Evolutionary conservation across 805 yeast genomes (phyloP), one percentile per base, ranked within the genome.

Genomic region (Hanseniaspora thailandica): DNA sequence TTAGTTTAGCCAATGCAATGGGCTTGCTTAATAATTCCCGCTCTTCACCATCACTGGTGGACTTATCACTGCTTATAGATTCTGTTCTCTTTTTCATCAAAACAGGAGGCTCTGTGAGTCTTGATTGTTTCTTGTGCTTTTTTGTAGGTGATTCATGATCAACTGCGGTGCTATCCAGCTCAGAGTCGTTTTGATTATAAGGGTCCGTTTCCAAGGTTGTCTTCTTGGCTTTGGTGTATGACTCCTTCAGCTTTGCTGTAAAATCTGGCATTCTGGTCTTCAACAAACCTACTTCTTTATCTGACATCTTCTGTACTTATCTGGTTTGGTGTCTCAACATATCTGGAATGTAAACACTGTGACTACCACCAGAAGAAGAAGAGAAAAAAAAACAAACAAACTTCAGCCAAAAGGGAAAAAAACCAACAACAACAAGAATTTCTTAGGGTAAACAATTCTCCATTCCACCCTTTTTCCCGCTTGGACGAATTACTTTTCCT

Each of bases 31-130:
- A 8, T 10, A 50, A 15, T 10, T 40, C 43, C 9, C 34, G 38
- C 12, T 41, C 54, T 20, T 43, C 54, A n/a, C 45, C 54, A 28
- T 50, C 54, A n/a, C 54, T 50, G 2, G 54, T 50, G 15, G 54
- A 50, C 25, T 35, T 41, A 13, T 50, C 44, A 34, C 54, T 50
- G n/a, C 34, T 33, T 15, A 50, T n/a, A 5, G 54, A 50, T 15
- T 34, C 28, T 15, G 33, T 28, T 17, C 40, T 28, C n/a, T 43
- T 34, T n/a, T 50, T 48, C 39, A 33, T 3, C 4, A 20, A n/a
- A 1, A 33, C 17, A 15, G 34, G 23, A 19, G 34, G 26, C 10
- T 25, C 44, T 30, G 19, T 25, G n/a, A 41, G 8, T 35, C 47
- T 33, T 26, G 34, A 31, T 13, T 20, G 19, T 15, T 19, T 25